These are phyloP conservation scores for Graphilbum ipis-grandicollis DNA, from an alignment of 2,329 filamentous ascomycete species.

Conservation along the genomic window DNA sequence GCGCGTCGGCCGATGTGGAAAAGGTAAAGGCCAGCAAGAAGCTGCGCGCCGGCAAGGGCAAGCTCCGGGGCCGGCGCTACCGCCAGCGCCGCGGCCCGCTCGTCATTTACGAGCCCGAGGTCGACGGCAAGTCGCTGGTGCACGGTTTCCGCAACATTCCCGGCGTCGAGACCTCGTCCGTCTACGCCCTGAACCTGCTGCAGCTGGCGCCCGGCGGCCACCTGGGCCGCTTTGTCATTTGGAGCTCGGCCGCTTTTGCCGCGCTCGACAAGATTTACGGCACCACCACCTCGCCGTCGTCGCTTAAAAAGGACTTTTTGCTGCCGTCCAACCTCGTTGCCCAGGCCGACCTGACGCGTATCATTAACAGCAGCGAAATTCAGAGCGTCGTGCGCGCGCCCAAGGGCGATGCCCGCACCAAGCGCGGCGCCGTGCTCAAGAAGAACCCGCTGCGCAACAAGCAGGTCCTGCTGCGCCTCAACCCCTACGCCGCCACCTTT, in stretches of 20 bases:
- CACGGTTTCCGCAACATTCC: constrained; percentile 97
- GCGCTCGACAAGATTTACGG: constrained; percentile 96
- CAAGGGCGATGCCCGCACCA: constrained; percentile 78
- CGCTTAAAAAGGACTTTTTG: constrained; percentile 98
- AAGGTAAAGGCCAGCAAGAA: constrained; percentile 97
- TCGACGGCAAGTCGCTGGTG: constrained; percentile 87
- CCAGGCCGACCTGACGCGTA: constrained; percentile 87
- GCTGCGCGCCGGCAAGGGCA: constrained; percentile 96
- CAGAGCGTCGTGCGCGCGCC: constrained; percentile 87
- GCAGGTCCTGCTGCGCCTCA: constrained; percentile 95
- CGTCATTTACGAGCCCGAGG: constrained; percentile 90
- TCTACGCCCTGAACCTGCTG: constrained; percentile 92
- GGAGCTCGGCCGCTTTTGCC: constrained; percentile 93
- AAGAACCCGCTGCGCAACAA: constrained; percentile 99
- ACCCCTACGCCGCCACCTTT: constrained; percentile 91
- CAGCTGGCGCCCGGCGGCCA: constrained; percentile 98
- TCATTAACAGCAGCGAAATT: constrained; percentile 99
- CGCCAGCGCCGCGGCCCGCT: constrained; percentile 95
- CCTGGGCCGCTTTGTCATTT: constrained; percentile 97
- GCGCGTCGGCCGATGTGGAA: constrained; percentile 76
- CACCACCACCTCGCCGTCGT: constrained; percentile 72
- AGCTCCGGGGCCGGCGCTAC: constrained; percentile 91
- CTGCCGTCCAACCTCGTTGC: constrained; percentile 82
- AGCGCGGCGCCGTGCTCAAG: constrained; percentile 89
- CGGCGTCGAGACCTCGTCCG: constrained; percentile 90